A percentile compares a stretch with the other conserved stretches of the same genome.
phyloP scores from a whole-genome alignment of 352 stramenopile genomes.

The Phytophthora hibernalis region DNA sequence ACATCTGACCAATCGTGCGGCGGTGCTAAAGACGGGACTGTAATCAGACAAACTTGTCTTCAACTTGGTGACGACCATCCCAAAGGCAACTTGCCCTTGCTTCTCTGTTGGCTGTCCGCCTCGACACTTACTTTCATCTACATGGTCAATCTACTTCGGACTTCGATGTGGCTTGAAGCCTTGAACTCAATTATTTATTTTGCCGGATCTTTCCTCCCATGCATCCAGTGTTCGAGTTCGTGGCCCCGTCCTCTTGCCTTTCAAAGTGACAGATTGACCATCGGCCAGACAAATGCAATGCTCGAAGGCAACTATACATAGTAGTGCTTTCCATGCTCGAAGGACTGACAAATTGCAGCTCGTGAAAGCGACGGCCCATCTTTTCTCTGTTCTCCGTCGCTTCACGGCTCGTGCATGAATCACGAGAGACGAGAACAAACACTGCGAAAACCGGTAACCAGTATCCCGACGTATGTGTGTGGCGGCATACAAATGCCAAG shows the following conservation, averaged over 20 bases:
- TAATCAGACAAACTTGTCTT: constrained; percentile 39
- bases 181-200: neutral
- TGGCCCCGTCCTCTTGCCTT: neutral
- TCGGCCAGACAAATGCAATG: neutral
- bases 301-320: too few relatives aligned
- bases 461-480: constrained; percentile 15
- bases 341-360: neutral
- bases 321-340: neutral
- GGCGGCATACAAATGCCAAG: constrained; percentile 41
- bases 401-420: constrained; percentile 3
- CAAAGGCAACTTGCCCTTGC: constrained; percentile 19
- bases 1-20: constrained; percentile 8
- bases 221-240: neutral
- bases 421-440: too few relatives aligned
- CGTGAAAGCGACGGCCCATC: constrained; percentile 8
- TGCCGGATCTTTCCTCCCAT: constrained; percentile 2
- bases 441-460: constrained; percentile 22
- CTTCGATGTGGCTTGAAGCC: neutral
- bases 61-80: constrained; percentile 38
- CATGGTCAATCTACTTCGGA: neutral
- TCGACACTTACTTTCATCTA: neutral
- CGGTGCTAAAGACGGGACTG: constrained; percentile 17
- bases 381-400: constrained; percentile 18
- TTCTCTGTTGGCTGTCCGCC: neutral
- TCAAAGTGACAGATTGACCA: neutral